These are phyloP conservation scores for Colletotrichum truncatum DNA, from an alignment of 2,329 filamentous ascomycete genomes.

Conservation along the genomic window DNA sequence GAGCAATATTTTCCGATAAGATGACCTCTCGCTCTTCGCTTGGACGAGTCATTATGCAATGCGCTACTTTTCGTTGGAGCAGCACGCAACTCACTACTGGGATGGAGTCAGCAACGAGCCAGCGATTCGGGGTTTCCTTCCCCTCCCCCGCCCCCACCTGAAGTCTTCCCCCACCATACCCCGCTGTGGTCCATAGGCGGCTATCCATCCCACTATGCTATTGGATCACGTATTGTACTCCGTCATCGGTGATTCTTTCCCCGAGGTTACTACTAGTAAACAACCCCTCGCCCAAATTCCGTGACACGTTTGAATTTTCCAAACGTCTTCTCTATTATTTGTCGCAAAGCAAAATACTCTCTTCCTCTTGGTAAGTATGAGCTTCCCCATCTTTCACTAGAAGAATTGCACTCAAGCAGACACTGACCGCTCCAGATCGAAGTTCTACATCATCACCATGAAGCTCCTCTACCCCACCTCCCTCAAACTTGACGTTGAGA, in stretches of 20 bases:
- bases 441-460: slow-evolving; percentile 48
- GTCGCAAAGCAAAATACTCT: background rate
- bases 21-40: background rate
- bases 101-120: background rate
- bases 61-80: background rate
- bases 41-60: slow-evolving; percentile 13
- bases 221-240: slow-evolving; percentile 6
- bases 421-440: background rate
- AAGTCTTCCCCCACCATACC: slow-evolving; percentile 13
- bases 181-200: background rate
- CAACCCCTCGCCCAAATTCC: background rate
- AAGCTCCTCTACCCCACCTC: slow-evolving; percentile 76
- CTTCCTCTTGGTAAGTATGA: background rate
- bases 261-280: slow-evolving; percentile 22
- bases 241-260: slow-evolving; percentile 18
- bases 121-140: background rate
- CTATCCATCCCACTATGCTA: background rate
- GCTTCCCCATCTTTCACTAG: no score
- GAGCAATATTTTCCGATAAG: background rate
- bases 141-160: slow-evolving; percentile 6
- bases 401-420: background rate
- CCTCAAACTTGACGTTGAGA: slow-evolving; percentile 62
- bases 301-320: background rate
- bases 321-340: background rate
- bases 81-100: background rate